phyloP scores from a whole-genome alignment of 129 eudicot genomes.

The Flaveria trinervia region DNA sequence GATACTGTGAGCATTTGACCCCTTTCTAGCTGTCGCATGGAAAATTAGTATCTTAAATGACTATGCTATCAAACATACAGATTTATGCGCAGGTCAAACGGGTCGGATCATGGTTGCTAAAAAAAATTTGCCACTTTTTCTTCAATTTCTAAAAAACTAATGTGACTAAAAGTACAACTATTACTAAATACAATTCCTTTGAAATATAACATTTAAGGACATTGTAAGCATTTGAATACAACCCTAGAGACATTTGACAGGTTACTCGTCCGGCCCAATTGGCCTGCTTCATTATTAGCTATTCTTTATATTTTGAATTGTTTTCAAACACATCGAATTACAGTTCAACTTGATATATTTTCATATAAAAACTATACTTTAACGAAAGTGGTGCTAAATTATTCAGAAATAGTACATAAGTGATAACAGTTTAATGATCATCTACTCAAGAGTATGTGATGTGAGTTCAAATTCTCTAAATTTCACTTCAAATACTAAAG shows the following conservation, averaged over 20 bases:
- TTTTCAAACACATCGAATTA: too few species aligned
- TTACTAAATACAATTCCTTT: background rate
- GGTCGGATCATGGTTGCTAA: background rate
- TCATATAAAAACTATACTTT: too few species aligned
- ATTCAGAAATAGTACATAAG: background rate
- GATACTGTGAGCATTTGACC: constrained; percentile 80
- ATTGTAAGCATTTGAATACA: background rate
- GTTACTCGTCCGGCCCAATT: background rate
- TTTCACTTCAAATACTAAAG: background rate
- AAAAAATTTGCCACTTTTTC: background rate
- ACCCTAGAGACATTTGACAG: background rate
- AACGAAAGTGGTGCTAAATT: too few species aligned
- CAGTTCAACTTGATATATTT: too few species aligned
- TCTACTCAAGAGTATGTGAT: background rate
- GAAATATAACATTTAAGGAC: background rate
- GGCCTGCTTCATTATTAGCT: background rate
- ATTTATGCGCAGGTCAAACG: background rate
- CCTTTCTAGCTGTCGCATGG: constrained; percentile 67
- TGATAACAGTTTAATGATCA: background rate
- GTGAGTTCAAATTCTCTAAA: background rate
- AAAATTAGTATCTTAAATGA: constrained; percentile 3
- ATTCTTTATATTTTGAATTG: background rate
- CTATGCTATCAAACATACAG: background rate
- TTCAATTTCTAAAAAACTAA: background rate
- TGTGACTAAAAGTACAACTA: background rate